phyloP scores from a whole-genome alignment of 768 basidiomycete genomes.

The Auricularia heimuer region DNA sequence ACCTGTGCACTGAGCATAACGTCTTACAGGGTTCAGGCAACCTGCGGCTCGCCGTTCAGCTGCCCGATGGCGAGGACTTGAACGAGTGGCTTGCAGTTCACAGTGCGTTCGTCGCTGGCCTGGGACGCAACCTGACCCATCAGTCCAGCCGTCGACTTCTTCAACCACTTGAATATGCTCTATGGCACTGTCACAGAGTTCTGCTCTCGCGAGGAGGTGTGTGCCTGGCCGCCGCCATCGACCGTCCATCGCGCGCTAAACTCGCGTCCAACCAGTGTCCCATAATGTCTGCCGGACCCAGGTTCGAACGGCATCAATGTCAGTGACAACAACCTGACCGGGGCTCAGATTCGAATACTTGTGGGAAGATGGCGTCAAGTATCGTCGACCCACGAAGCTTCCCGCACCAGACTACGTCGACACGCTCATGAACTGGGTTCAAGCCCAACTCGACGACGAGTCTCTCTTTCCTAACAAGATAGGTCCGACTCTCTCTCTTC shows the following conservation, averaged over 20 bases:
- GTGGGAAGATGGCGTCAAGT: constrained; percentile 86
- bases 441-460: constrained; percentile 86
- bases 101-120: constrained; percentile 39
- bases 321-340: neutral
- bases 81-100: constrained; percentile 99
- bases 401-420: constrained; percentile 95
- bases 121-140: constrained; percentile 3
- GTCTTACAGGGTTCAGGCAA: constrained; percentile 81
- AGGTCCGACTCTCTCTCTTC: constrained; percentile 35
- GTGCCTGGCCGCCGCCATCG: constrained; percentile 13
- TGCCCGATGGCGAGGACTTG: constrained; percentile 93
- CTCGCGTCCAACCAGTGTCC: constrained; percentile 50
- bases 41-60: constrained; percentile 78
- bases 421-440: constrained; percentile 98
- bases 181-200: constrained; percentile 98
- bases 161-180: constrained; percentile 98
- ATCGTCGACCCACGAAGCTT: constrained; percentile 87
- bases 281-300: constrained; percentile 93
- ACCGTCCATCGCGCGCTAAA: constrained; percentile 2
- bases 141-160: constrained; percentile 87
- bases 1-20: neutral
- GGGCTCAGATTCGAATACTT: constrained; percentile 76
- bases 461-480: constrained; percentile 90
- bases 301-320: constrained; percentile 37
- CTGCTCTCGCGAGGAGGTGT: constrained; percentile 85